These are phyloP conservation scores for Fusarium bulbicola DNA, from an alignment of 2,329 filamentous ascomycete species.

Conservation along the genomic window DNA sequence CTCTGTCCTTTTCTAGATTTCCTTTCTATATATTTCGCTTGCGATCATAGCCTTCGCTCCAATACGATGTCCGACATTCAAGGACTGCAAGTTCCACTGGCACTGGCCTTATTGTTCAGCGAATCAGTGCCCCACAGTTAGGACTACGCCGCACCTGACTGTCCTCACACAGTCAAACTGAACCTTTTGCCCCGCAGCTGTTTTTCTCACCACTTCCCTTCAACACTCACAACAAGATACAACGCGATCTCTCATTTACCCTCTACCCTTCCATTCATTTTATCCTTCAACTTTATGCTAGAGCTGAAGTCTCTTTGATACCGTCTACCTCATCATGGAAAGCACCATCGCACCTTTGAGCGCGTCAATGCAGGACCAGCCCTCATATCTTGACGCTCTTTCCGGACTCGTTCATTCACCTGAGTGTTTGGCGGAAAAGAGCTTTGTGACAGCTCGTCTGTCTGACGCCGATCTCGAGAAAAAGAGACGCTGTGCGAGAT, in stretches of 20 bases:
- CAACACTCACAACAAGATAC: not conserved
- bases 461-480: not conserved
- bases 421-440: not conserved
- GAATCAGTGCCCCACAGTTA: not conserved
- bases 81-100: not conserved
- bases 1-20: too few relatives aligned
- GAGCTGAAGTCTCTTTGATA: not conserved
- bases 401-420: not conserved
- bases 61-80: rapidly evolving
- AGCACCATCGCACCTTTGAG: not conserved
- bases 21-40: too few relatives aligned
- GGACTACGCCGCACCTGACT: too few relatives aligned
- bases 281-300: rapidly evolving
- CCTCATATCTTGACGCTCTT: not conserved
- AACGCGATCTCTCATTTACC: not conserved
- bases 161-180: too few relatives aligned
- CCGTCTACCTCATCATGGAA: not conserved
- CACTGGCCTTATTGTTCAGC: not conserved
- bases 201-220: not conserved
- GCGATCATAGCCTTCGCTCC: too few relatives aligned
- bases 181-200: not conserved
- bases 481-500: not conserved
- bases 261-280: not conserved
- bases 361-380: not conserved
- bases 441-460: not conserved